Evolutionary conservation across 768 basidiomycete species (phyloP), one percentile per base, ranked within the genome.

Genomic region (Tephrocybe rancida): DNA sequence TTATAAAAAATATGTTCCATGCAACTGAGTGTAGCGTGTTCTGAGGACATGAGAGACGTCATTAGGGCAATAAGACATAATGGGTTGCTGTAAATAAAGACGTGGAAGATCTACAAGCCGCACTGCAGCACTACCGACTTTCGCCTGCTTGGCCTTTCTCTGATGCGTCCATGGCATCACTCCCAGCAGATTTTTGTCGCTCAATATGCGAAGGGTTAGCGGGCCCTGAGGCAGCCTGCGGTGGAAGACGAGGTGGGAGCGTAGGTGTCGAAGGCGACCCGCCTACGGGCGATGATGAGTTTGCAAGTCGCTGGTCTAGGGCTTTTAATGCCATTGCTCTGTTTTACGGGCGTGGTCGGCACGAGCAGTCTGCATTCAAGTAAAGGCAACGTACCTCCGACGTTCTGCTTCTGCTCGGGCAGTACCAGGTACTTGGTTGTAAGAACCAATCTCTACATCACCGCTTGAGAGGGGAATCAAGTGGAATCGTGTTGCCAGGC

Each of bases 271-370:
- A 71, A 7, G 71, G 64, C 1, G 76, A 66, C 53, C 64, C 65
- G 16, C 70, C 70, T 16, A 70, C 63, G 19, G 80, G 75, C 29
- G 80, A 74, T 42, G 78, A 73, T 18, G 81, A 79, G 56, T 80
- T 86, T 26, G 95, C 93, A 48, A 98, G 70, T 26, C 95, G 83
- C 63, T 97, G 95, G 62, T 99, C 97, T 30, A 99, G 81, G 3
- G 97, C 97, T 70, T 98, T 97, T 63, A 99, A 75, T 26, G 97
- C 97, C 78, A 99, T 84, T 1, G 95, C 94, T 61, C 96, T 97
- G 64, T 22, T 55, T 50, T n/a, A n/a, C n/a, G n/a, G n/a, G n/a
- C 21, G 47, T n/a, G 58, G 22, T 64, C 11, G 56, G 29, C 48
- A 52, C 35, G 19, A 6, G 21, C 5, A 30, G 18, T n/a, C 42